phyloP scores from a whole-genome alignment of 2,329 filamentous ascomycete species.

The Dendryphion nanum region DNA sequence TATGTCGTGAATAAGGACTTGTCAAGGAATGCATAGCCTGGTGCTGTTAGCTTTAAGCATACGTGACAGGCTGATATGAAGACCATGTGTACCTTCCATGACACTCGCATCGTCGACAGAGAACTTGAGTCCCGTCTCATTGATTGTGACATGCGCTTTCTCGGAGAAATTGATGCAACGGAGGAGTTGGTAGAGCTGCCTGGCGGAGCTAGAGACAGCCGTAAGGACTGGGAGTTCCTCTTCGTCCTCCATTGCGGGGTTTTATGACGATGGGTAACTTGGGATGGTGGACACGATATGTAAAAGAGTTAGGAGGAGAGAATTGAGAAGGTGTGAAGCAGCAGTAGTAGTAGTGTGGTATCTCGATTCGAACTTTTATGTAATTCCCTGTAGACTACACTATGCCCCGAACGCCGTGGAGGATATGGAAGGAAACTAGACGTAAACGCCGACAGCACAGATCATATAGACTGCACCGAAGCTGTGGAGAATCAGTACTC shows the following conservation, averaged over 20 bases:
- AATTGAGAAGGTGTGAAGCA: constrained; percentile 9
- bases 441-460: constrained; percentile 97
- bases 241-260: constrained; percentile 36
- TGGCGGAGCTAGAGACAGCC: constrained; percentile 74
- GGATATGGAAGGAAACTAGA: constrained; percentile 55
- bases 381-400: constrained; percentile 40
- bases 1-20: constrained; percentile 87
- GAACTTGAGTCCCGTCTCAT: constrained; percentile 80
- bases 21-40: constrained; percentile 79
- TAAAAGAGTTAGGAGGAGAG: constrained; percentile 7
- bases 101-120: constrained; percentile 84
- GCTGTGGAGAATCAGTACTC: constrained; percentile 49
- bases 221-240: constrained; percentile 60
- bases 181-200: constrained; percentile 67
- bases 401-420: constrained; percentile 25
- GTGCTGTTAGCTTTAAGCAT: constrained; percentile 10
- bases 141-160: constrained; percentile 71
- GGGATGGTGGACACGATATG: constrained; percentile 4
- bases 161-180: constrained; percentile 61
- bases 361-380: constrained; percentile 34
- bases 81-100: constrained; percentile 94
- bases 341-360: constrained; percentile 11
- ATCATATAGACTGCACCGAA: constrained; percentile 98
- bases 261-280: not conserved
- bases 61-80: not conserved